These are phyloP conservation scores for Candida maltosa DNA, from an alignment of 805 yeast genomes.

Conservation along the genomic window DNA sequence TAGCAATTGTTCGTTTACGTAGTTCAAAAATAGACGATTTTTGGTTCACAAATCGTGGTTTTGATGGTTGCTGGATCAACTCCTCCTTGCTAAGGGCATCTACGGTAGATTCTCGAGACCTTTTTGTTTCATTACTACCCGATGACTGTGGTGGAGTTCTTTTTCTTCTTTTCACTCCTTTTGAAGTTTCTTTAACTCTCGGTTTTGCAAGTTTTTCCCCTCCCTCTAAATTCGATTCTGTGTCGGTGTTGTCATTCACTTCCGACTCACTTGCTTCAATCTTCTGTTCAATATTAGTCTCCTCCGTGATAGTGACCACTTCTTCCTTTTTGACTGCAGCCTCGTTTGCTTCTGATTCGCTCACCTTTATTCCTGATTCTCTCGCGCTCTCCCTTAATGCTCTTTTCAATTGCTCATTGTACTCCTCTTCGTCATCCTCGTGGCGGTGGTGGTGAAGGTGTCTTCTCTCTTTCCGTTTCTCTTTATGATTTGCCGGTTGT, in stretches of 20 bases:
- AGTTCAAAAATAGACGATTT: constrained; percentile 76
- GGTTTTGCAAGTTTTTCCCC: constrained; percentile 1
- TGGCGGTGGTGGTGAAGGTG: constrained; percentile 30
- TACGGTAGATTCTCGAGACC: not conserved
- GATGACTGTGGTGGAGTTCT: not conserved
- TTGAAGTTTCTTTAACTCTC: not conserved
- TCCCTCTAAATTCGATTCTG: constrained; percentile 10
- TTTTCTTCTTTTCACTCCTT: constrained; percentile 4
- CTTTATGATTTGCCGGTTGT: constrained; percentile 14
- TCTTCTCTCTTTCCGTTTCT: constrained; percentile 28
- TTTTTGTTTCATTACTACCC: not conserved
- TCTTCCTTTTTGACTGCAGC: not conserved
- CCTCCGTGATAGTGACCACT: not conserved
- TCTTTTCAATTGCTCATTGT: constrained; percentile 41
- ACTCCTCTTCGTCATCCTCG: constrained; percentile 29
- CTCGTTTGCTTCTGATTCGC: constrained; percentile 4
- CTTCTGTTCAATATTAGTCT: constrained; percentile 7
- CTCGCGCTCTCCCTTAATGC: constrained; percentile 58
- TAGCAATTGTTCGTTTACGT: constrained; percentile 84
- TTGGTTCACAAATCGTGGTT: constrained; percentile 79
- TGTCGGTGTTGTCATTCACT: constrained; percentile 7
- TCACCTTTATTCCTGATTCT: constrained; percentile 21
- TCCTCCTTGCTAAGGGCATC: constrained; percentile 33
- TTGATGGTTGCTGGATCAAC: constrained; percentile 66
- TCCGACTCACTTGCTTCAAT: constrained; percentile 9